Evolutionary conservation across 345 rosid species (phyloP), one percentile per base, ranked within the genome.

Genomic region (Salix suchowensis): DNA sequence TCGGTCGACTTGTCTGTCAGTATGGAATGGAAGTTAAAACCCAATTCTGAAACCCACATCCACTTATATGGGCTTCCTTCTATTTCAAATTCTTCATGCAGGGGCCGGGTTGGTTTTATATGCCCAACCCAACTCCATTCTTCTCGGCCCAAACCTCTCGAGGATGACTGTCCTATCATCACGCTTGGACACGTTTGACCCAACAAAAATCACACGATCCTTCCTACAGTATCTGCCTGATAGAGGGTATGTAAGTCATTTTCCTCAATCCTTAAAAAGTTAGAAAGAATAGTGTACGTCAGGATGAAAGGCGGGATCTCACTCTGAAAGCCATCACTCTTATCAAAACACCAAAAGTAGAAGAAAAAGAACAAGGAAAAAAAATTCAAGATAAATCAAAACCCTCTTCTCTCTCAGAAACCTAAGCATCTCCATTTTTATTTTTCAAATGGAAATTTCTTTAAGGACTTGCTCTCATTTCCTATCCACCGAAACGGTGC

Each of bases 371-470:
- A 44, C 60, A 75, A 46, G 64, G 34, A 68, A 81, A 34, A 60
- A 19, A 6, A 37, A 5, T 0, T 42, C 37, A 65, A 82, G 91
- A 88, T 87, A 88, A 84, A 83, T 44, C 85, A 80, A 81, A 83
- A 76, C 88, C 87, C 82, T 81, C 61, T 40, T 23, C 60, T 52
- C 65, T 60, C 36, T 7, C 7, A n/a, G 26, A n/a, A 55, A n/a
- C 61, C n/a, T 23, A 48, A 54, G 16, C 7, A 7, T 15, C 46
- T 10, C 46, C 12, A 30, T 1, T 1, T 24, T 8, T 46, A 32
- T 0, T 32, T 21, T 32, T 32, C 23, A 48, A 42, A 90, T 88
- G 94, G 91, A 92, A 50, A 67, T 85, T 78, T 79, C 91, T 76
- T 80, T 84, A 39, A 83, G 81, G 80, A 71, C 84, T 61, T 74